phyloP scores from a whole-genome alignment of 2,329 filamentous ascomycete genomes.

The Cladophialophora psammophila region DNA sequence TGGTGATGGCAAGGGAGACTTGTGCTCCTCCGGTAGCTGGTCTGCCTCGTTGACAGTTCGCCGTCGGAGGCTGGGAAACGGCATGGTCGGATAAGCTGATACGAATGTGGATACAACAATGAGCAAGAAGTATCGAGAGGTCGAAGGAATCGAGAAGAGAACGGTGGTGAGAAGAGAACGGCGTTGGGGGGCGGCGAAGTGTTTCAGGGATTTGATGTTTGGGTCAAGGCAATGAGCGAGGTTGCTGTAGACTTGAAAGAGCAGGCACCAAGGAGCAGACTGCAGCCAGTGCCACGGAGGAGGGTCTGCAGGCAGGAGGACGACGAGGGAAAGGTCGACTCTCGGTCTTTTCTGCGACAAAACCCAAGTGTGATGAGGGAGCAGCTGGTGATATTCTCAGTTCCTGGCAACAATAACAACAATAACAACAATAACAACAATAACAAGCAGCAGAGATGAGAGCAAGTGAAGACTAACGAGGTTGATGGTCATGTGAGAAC shows the following conservation, averaged over 20 bases:
- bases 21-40: constrained; percentile 8
- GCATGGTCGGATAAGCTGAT: constrained; percentile 25
- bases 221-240: not conserved
- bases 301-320: not conserved
- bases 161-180: not conserved
- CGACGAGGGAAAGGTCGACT: not conserved
- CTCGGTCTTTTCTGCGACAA: not conserved
- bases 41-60: constrained; percentile 15
- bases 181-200: not conserved
- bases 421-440: no score
- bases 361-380: not conserved
- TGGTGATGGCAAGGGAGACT: constrained; percentile 10
- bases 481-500: no score
- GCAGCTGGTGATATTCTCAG: not conserved
- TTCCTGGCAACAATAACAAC: no score
- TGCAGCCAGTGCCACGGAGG: not conserved
- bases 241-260: not conserved
- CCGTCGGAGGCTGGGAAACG: constrained; percentile 31
- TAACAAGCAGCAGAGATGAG: no score
- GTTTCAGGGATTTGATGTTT: not conserved
- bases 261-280: not conserved
- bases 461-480: no score
- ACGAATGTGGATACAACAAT: constrained; percentile 13
- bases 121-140: not conserved
- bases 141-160: not conserved